Evolutionary conservation across 768 basidiomycete species (phyloP), one percentile per base, ranked within the genome.

Genomic region (Collybia sordida): DNA sequence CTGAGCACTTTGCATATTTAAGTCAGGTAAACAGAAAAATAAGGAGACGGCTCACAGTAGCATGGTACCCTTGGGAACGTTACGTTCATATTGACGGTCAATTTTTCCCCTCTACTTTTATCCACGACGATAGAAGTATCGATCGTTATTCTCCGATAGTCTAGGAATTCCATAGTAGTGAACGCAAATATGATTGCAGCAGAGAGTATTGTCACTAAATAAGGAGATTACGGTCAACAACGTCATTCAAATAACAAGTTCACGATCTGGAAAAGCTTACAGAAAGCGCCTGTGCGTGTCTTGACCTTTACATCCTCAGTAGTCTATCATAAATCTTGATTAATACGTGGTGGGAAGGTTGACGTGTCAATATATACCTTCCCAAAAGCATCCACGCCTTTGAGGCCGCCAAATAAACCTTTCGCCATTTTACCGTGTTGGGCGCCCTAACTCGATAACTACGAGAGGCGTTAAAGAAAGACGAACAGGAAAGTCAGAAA

Each of bases 281-380:
- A 76, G 59, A 94, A 75, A 57, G 91, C 96, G 58, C 91, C 95
- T 40, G 90, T 93, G 50, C 94, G 84, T 27, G 97, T 98, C 79
- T 94, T 94, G 72, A 99, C 92, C 74, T 98, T 98, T 55, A 99
- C 97, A 77, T 99, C 97, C 65, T 98, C 97, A 68, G 92, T 92
- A 31, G 97, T 99, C 96, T 99, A 60, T 14, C 19, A 31, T 9
- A 52, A 27, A 51, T 19, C 23, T 31, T 11, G 14, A 22, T 51
- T 18, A 52, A 28, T 42, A 44, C 46, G 21, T 35, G 27, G 31
- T 27, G 25, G 39, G 12, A 12, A 11, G 12, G 44, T 18, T 36
- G 52, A 60, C 49, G 39, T 57, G 40, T 50, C 52, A 49, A 38
- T 21, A 59, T 78, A 58, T 62, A 96, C 96, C 87, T 98, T 99